phyloP scores from a whole-genome alignment of 1,284 basidiomycete species.

The Marasmius sp. region DNA sequence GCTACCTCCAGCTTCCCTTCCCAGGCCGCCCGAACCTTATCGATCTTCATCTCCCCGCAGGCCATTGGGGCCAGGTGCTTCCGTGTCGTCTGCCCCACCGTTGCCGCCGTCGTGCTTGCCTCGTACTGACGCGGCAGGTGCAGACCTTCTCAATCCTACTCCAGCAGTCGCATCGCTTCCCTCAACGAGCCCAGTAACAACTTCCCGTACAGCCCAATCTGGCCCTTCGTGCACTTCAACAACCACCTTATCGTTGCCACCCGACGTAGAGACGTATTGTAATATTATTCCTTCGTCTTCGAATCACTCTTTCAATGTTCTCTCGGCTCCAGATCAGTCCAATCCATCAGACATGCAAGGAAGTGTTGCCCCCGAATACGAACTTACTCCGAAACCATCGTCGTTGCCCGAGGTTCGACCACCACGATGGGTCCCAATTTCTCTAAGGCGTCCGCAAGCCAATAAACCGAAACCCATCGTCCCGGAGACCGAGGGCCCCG shows the following conservation, averaged over 20 bases:
- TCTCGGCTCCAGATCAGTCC: no score
- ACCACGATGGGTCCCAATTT: not conserved
- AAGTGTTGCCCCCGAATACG: no score
- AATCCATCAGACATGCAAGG: no score
- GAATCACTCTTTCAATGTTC: no score
- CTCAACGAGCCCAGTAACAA: not conserved
- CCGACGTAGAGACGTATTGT: no score
- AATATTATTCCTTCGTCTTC: no score
- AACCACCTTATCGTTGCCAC: no score
- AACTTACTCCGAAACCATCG: no score
- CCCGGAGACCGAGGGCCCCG: not conserved
- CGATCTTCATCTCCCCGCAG: not conserved
- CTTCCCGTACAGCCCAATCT: no score
- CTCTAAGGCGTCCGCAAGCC: not conserved
- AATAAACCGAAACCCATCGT: not conserved
- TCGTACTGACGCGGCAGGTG: not conserved
- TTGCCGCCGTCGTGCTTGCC: not conserved
- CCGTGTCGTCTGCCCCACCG: not conserved
- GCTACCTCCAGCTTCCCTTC: not conserved
- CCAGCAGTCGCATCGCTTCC: not conserved
- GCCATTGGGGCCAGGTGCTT: not conserved
- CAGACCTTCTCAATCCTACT: not conserved
- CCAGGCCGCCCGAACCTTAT: not conserved
- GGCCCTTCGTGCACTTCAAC: no score
- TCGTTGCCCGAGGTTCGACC: not conserved